These are phyloP conservation scores for Trichophyton mentagrophytes DNA, from an alignment of 2,329 filamentous ascomycete species.

Conservation along the genomic window DNA sequence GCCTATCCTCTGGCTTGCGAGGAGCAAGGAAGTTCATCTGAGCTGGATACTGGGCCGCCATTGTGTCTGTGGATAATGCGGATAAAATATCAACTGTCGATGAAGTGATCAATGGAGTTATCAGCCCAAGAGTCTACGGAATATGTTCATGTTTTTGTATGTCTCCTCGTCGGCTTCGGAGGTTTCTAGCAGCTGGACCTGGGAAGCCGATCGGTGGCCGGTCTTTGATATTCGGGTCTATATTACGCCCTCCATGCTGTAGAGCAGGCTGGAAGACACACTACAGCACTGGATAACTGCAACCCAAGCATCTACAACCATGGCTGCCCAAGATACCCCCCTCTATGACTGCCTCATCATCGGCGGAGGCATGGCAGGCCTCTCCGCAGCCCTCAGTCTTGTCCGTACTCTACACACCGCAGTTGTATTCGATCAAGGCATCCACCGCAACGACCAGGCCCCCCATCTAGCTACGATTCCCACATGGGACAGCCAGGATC, in stretches of 20 bases:
- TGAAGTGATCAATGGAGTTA: background rate
- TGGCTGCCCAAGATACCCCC: background rate
- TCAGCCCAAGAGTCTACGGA: background rate
- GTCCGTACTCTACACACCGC: constrained; percentile 30
- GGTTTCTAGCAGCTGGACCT: background rate
- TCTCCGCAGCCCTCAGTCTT: constrained; percentile 23
- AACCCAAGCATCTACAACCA: background rate
- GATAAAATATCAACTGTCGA: background rate
- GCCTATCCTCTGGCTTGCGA: background rate
- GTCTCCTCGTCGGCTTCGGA: background rate
- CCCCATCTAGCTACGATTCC: constrained; percentile 37
- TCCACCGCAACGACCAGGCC: constrained; percentile 33
- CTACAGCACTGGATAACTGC: background rate
- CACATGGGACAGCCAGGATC: constrained; percentile 27
- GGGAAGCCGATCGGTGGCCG: background rate
- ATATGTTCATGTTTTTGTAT: background rate
- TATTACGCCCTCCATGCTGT: background rate
- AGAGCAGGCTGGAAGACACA: background rate
- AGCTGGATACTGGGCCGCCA: background rate
- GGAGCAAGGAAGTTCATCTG: background rate
- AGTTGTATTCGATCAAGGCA: constrained; percentile 34
- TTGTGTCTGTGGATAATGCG: background rate
- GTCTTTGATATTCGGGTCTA: background rate
- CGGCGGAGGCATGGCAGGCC: constrained; percentile 24
- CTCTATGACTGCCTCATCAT: constrained; percentile 16